A percentile compares a stretch with the other conserved stretches of the same genome.
These are phyloP conservation scores for Lentinula lateritia DNA, from an alignment of 768 basidiomycete species.

Conservation along the genomic window DNA sequence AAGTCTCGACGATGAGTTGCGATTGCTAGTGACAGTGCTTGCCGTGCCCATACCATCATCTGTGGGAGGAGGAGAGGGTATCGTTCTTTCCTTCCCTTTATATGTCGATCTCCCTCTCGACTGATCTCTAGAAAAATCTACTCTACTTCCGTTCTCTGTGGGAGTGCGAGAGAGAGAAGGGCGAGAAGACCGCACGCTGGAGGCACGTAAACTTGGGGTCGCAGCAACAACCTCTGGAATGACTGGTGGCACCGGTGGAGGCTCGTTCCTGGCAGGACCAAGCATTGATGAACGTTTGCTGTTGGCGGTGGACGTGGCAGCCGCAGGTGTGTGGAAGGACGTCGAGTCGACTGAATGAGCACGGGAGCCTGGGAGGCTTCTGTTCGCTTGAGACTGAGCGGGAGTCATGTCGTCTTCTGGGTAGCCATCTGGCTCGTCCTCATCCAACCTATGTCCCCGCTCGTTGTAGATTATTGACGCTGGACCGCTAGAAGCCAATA, in stretches of 20 bases:
- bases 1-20: conserved; percentile 32
- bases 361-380: conserved; percentile 46
- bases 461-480: conserved; percentile 81
- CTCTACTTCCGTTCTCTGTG: background rate
- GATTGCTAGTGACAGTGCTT: conserved; percentile 11
- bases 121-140: conserved; percentile 7
- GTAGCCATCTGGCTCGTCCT: conserved; percentile 53
- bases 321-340: conserved; percentile 21
- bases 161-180: conserved; percentile 1
- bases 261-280: conserved; percentile 12
- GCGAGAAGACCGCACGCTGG: background rate
- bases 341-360: conserved; percentile 43
- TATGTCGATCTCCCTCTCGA: conserved; percentile 17
- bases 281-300: conserved; percentile 20
- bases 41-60: conserved; percentile 19
- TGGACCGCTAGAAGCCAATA: conserved; percentile 49
- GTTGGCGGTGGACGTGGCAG: conserved; percentile 13
- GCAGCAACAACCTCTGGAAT: background rate
- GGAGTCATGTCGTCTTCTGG: conserved; percentile 59
- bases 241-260: background rate
- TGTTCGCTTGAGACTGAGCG: conserved; percentile 32
- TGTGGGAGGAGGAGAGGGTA: background rate
- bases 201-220: background rate
- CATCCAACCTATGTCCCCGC: conserved; percentile 66
- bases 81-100: conserved; percentile 14